phyloP scores from a whole-genome alignment of 768 basidiomycete species.

The Leccinellum albellum region DNA sequence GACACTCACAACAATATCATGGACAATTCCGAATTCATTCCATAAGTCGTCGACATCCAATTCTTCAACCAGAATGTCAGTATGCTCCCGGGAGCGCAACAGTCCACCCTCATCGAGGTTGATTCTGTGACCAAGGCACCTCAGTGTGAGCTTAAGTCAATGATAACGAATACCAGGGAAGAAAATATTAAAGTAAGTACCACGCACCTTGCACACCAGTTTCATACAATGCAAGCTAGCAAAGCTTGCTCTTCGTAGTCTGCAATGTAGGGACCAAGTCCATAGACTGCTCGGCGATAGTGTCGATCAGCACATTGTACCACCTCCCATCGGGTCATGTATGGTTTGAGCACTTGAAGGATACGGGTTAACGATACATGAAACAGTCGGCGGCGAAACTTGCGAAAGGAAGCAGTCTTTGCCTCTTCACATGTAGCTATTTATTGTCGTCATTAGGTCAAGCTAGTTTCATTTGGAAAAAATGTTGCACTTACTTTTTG shows the following conservation, averaged over 20 bases:
- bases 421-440: not conserved
- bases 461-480: not conserved
- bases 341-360: not conserved
- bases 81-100: not conserved
- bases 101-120: not conserved
- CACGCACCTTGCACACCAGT: not conserved
- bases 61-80: not conserved
- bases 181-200: not conserved
- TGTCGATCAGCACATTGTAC: not conserved
- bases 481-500: constrained; percentile 4
- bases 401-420: not conserved
- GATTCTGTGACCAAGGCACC: not conserved
- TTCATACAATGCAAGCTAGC: not conserved
- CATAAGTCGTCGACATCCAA: not conserved
- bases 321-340: not conserved
- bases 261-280: not conserved
- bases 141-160: not conserved
- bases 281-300: not conserved
- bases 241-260: not conserved
- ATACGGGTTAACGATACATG: not conserved
- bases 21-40: not conserved
- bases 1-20: not conserved
- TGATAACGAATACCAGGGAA: not conserved
- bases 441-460: not conserved
- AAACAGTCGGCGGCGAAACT: not conserved